Conservation (phyloP, 371 early-diverging fungal genomes). For the Apophysomyces elegans region DNA sequence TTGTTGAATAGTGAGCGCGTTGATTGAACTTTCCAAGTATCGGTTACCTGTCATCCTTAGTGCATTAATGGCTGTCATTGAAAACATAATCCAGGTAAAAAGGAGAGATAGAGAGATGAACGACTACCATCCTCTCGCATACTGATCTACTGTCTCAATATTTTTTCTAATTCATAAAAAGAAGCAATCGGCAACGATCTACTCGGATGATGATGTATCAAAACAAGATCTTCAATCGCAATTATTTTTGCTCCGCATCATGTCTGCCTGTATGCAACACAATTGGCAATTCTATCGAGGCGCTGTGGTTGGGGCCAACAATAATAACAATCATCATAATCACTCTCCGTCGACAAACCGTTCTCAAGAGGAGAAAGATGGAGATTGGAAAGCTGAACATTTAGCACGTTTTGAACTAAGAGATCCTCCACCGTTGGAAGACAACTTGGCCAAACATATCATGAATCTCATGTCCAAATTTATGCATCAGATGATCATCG, state of each 20-base stretch:
- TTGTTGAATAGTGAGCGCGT: conserved; percentile 34
- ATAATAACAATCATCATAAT: no score
- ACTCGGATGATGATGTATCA: conserved; percentile 43
- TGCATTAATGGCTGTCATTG: conserved; percentile 44
- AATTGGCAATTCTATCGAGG: conserved; percentile 64
- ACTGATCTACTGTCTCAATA: no score
- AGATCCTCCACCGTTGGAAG: conserved; percentile 79
- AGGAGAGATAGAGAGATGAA: no score
- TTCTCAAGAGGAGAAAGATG: not conserved
- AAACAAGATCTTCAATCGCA: conserved; percentile 64
- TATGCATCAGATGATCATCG: conserved; percentile 46
- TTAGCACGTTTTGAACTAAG: not conserved
- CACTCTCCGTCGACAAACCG: not conserved
- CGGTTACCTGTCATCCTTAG: conserved; percentile 44
- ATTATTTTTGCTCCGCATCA: conserved; percentile 60
- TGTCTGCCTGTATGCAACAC: conserved; percentile 65
- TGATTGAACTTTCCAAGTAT: conserved; percentile 57
- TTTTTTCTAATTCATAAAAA: no score
- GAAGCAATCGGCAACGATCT: not conserved
- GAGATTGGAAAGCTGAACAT: not conserved
- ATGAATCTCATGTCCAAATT: conserved; percentile 62
- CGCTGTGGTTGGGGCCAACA: not conserved
- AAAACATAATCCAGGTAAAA: conserved; percentile 50
- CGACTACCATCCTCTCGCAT: no score
- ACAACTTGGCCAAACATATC: conserved; percentile 65